Conservation (phyloP, 331 rosid species). For the Ulmus americana region DNA sequence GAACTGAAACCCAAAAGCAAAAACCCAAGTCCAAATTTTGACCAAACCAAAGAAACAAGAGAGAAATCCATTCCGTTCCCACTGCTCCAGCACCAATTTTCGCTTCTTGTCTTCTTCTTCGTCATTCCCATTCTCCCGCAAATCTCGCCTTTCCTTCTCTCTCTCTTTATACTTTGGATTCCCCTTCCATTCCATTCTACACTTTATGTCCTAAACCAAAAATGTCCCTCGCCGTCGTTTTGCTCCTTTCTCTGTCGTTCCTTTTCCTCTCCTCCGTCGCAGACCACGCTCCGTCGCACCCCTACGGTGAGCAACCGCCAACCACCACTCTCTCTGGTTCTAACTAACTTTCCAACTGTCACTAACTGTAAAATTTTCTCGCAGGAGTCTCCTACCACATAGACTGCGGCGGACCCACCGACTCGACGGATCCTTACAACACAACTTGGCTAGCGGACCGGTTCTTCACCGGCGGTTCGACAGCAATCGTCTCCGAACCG, state of each 20-base stretch:
- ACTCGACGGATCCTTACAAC: slow-evolving; percentile 58
- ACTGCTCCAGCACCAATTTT: too few species aligned
- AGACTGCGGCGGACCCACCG: slow-evolving; percentile 63
- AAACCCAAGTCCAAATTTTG: too few species aligned
- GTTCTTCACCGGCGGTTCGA: slow-evolving; percentile 65
- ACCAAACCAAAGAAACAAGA: too few species aligned
- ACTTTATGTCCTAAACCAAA: slow-evolving; percentile 5
- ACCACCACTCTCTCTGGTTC: not conserved
- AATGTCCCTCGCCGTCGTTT: slow-evolving; percentile 32
- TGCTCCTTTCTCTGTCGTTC: not conserved
- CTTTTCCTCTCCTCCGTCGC: slow-evolving; percentile 8
- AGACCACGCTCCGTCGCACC: slow-evolving; percentile 10
- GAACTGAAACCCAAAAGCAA: too few species aligned
- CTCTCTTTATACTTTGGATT: not conserved
- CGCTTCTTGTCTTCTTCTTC: not conserved
- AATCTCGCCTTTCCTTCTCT: slow-evolving; percentile 23
- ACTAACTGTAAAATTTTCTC: slow-evolving; percentile 6
- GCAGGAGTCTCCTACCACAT: slow-evolving; percentile 67
- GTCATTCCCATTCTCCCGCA: slow-evolving; percentile 13
- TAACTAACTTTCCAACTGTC: slow-evolving; percentile 21
- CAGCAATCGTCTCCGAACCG: slow-evolving; percentile 73
- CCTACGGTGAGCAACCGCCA: slow-evolving; percentile 39
- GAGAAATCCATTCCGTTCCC: too few species aligned
- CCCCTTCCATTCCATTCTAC: slow-evolving; percentile 3
- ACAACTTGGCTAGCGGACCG: slow-evolving; percentile 77